A percentile compares a stretch with the other conserved stretches of the same genome.
phyloP scores from a whole-genome alignment of 2,329 filamentous ascomycete genomes.

The Penicillium digitatum region DNA sequence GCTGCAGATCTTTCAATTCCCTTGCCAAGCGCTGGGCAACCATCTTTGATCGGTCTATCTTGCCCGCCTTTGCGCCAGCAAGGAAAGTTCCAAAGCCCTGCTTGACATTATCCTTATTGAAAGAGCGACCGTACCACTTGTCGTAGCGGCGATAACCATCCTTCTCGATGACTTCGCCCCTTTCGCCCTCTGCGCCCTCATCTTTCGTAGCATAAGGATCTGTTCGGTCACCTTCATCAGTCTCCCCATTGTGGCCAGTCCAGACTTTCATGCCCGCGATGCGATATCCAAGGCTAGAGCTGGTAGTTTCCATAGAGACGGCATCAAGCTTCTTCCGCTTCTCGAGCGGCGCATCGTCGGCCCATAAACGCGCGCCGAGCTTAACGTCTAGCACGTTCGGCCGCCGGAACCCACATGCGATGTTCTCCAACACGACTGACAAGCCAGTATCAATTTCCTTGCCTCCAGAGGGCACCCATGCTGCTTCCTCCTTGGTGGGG shows the following conservation, averaged over 20 bases:
- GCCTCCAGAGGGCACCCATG: conserved; percentile 51
- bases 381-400: conserved; percentile 95
- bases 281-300: conserved; percentile 57
- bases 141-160: conserved; percentile 59
- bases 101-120: conserved; percentile 53
- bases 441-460: conserved; percentile 69
- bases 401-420: conserved; percentile 71
- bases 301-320: conserved; percentile 58
- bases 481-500: conserved; percentile 21
- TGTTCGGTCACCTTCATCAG: conserved; percentile 32
- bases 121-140: conserved; percentile 62
- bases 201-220: conserved; percentile 37
- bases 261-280: conserved; percentile 64
- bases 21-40: conserved; percentile 41
- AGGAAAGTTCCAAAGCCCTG: conserved; percentile 59
- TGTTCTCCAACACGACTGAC: conserved; percentile 81
- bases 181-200: conserved; percentile 47
- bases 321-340: conserved; percentile 59
- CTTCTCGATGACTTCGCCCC: conserved; percentile 43
- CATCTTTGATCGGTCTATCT: conserved; percentile 43
- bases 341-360: conserved; percentile 59
- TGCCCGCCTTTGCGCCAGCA: conserved; percentile 41
- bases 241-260: conserved; percentile 37
- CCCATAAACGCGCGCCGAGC: conserved; percentile 81
- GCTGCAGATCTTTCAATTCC: conserved; percentile 44